Percentiles rank a stretch among this genome's conserved stretches.
phyloP scores from a whole-genome alignment of 495 filamentous ascomycete genomes.

The Penicillium canescens region DNA sequence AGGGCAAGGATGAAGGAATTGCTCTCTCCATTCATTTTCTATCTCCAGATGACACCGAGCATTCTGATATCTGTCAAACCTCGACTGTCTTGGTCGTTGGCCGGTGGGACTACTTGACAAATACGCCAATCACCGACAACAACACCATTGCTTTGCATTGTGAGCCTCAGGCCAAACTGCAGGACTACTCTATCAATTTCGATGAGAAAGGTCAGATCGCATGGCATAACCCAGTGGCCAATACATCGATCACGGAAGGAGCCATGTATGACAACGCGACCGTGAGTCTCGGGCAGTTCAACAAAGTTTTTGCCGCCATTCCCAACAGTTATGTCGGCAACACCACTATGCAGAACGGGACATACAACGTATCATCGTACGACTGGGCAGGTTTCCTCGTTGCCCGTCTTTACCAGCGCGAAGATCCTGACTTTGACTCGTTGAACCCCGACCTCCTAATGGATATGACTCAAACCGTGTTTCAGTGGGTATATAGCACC shows the following conservation, averaged over 20 bases:
- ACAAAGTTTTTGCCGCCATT: slow-evolving; percentile 43
- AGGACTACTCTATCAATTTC: slow-evolving; percentile 31
- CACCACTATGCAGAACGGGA: slow-evolving; percentile 23
- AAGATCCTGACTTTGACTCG: slow-evolving; percentile 25
- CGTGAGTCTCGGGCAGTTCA: slow-evolving; percentile 41
- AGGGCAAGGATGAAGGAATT: slow-evolving; percentile 26
- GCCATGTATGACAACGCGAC: slow-evolving; percentile 42
- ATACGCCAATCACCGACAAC: slow-evolving; percentile 21
- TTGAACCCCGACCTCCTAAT: slow-evolving; percentile 27
- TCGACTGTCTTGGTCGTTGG: slow-evolving; percentile 39
- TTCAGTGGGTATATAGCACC: slow-evolving; percentile 44
- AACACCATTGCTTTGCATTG: slow-evolving; percentile 44
- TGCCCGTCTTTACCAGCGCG: slow-evolving; percentile 36
- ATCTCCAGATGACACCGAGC: slow-evolving; percentile 23
- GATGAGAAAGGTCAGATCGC: slow-evolving; percentile 37
- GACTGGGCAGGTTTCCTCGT: slow-evolving; percentile 46
- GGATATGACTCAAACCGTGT: slow-evolving; percentile 33
- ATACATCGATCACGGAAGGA: slow-evolving; percentile 27
- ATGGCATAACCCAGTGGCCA: slow-evolving; percentile 11
- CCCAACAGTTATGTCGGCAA: slow-evolving; percentile 39
- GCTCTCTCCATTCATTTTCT: slow-evolving; percentile 41
- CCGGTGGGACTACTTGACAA: slow-evolving; percentile 38
- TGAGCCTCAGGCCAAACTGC: slow-evolving; percentile 28
- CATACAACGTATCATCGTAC: slow-evolving; percentile 35
- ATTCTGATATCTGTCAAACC: slow-evolving; percentile 34